Evolutionary conservation across 139 green algal species (phyloP), one percentile per base, ranked within the genome.

Genomic region (Microglena sp.): DNA sequence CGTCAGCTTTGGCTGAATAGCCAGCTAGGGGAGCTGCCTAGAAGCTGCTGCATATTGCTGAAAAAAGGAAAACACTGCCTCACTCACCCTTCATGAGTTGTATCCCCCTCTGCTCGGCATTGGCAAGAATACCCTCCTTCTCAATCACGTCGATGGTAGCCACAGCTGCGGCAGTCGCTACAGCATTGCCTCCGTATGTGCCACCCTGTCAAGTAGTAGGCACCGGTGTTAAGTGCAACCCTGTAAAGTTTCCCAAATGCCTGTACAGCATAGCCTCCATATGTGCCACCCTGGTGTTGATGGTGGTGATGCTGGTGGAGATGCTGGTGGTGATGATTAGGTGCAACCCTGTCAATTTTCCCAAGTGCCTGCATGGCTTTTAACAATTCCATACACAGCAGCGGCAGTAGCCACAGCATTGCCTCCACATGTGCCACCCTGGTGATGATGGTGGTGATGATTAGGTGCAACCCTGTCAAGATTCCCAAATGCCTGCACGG

Each of bases 371-470:
- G 40, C 18, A 18, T 50, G 40, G 11, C 15, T 50, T 11, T 50
- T 11, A 11, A 50, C 40, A 50, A 24, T 11, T 50, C n/a, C n/a
- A n/a, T n/a, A n/a, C 0, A 67, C 67, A 5, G 87, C 87, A 0
- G 84, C 86, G 0, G 85, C 86, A 28, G 71, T 83, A 0, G 70
- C 77, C 15, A 91, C 64, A 0, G 85, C 64, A 33, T 80, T 85
- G 45, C 75, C 84, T 34, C 87, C 86, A 44, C 91, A 95, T 0
- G 89, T 95, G 21, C 89, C 74, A 0, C 74, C 74, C 74, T 80
- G 46, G n/a, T 31, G 21, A 22, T 3, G 53, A 32, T 24, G 18
- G 0, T 40, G 60, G 22, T 4, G 55, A 2, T 24, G 15, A 18
- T 18, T 59, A 59, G 15, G 28, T 27, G 21, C 15, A n/a, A 32